Evolutionary conservation across 805 yeast genomes (phyloP), one percentile per base, ranked within the genome.

Genomic region (Candida takata): DNA sequence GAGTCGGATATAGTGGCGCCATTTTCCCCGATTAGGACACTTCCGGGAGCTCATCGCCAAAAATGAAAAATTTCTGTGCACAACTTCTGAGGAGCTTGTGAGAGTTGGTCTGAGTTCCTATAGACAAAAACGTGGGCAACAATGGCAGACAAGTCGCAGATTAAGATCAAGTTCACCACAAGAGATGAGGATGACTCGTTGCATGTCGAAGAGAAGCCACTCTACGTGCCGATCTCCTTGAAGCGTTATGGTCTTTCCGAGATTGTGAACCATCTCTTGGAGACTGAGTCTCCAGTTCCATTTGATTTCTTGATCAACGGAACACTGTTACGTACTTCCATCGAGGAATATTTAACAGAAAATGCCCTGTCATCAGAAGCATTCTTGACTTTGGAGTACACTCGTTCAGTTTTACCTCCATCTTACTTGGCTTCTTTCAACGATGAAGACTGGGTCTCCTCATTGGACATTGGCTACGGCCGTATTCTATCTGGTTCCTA

Each of bases 361-460:
- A 73, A 84, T 44, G 97, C 88, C 7, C 65, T 88, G 27, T 84
- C 95, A 3, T 70, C 79, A 19, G 98, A 92, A 68, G 73, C 84
- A 1, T 74, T 79, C 36, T 58, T 92, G 42, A 77, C 77, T 20
- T 64, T 92, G 31, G 98, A 92, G 55, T 92, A 92, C 64, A 85
- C 95, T 10, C 72, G 95, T 47, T 87, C 96, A 1, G 81, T 87
- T 26, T 70, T 90, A 34, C 98, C 98, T 14, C 98, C 98, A n/a
- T 78, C 90, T 18, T 88, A 76, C 53, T 65, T 87, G 44, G 86
- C 94, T 3, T 79, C 95, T 30, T 92, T 81, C 61, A 75, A 78
- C 53, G 87, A 90, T 54, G 95, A 90, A 43, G 98, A 92, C 61
- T 92, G 98, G 98, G 76, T 92, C 17, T 84, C 95, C 16, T 72